Conservation (phyloP, 768 basidiomycete genomes). For the Suillus occidentalis region DNA sequence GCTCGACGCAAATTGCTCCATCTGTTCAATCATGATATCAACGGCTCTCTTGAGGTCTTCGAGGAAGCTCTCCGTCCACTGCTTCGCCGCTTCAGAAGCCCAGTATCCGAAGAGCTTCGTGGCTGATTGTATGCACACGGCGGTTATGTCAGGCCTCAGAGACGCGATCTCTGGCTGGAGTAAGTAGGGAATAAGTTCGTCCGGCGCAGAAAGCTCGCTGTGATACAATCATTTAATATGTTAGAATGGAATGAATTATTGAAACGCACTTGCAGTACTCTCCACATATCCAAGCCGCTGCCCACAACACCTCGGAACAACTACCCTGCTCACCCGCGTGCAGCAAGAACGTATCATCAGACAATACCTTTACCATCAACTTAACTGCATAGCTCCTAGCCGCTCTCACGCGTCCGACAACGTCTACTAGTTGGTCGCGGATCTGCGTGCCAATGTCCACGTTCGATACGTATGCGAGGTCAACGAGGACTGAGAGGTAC, state of each 20-base stretch:
- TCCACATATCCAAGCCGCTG: conserved; percentile 95
- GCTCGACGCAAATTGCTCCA: conserved; percentile 58
- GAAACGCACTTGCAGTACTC: conserved; percentile 83
- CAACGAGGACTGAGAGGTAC: conserved; percentile 94
- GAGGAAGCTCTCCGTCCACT: conserved; percentile 76
- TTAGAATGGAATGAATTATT: not conserved
- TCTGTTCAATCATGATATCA: conserved; percentile 56
- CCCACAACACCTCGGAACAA: conserved; percentile 87
- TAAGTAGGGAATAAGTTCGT: conserved; percentile 70
- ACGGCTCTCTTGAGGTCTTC: conserved; percentile 64
- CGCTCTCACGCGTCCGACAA: conserved; percentile 77
- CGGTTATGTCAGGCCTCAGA: conserved; percentile 63
- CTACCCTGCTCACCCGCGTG: conserved; percentile 68
- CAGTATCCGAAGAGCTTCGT: conserved; percentile 88
- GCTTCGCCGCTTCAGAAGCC: conserved; percentile 70
- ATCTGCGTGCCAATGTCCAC: conserved; percentile 78
- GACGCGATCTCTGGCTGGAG: conserved; percentile 57
- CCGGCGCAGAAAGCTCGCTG: conserved; percentile 80
- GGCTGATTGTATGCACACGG: conserved; percentile 80
- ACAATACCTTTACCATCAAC: conserved; percentile 78
- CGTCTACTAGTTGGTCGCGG: conserved; percentile 82
- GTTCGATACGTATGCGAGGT: conserved; percentile 84
- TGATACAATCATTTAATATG: conserved; percentile 9
- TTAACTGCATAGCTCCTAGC: conserved; percentile 79
- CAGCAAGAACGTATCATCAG: conserved; percentile 72